Evolutionary conservation across 495 filamentous ascomycete genomes (phyloP).

Genomic region (Stereocaulon alpinum): DNA sequence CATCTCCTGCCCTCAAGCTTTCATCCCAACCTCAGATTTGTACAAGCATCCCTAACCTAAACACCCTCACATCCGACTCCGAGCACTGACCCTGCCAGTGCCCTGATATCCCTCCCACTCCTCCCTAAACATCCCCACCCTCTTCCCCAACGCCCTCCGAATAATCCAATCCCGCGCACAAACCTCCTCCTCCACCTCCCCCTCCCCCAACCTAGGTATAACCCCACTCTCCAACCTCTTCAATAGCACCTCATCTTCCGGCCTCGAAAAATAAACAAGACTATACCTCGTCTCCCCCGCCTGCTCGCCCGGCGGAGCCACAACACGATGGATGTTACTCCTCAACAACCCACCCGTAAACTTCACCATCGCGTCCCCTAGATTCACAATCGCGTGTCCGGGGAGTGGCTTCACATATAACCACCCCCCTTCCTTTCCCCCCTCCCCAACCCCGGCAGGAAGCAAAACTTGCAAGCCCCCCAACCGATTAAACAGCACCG

Average conservation of each 20-base stretch:
- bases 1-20: no score
- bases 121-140: slow-evolving; percentile 1
- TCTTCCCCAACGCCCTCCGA: slow-evolving; percentile 1
- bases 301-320: slow-evolving; percentile 45
- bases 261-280: slow-evolving; percentile 52
- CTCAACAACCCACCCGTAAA: slow-evolving; percentile 52
- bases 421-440: slow-evolving; percentile 31
- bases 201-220: slow-evolving; percentile 23
- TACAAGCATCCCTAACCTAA: background rate
- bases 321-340: slow-evolving; percentile 54
- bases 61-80: background rate
- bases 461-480: slow-evolving; percentile 49
- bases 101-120: slow-evolving; percentile 1
- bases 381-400: slow-evolving; percentile 51
- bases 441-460: slow-evolving; percentile 27
- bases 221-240: slow-evolving; percentile 31
- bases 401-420: slow-evolving; percentile 47
- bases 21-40: no score
- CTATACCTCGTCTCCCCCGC: slow-evolving; percentile 39
- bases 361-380: slow-evolving; percentile 55
- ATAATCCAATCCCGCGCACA: background rate
- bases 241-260: slow-evolving; percentile 47
- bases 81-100: background rate
- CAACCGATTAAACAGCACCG: slow-evolving; percentile 50
- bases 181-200: slow-evolving; percentile 18